Evolutionary conservation across 2,329 filamentous ascomycete species (phyloP).

Genomic region (Epichloe baconii): DNA sequence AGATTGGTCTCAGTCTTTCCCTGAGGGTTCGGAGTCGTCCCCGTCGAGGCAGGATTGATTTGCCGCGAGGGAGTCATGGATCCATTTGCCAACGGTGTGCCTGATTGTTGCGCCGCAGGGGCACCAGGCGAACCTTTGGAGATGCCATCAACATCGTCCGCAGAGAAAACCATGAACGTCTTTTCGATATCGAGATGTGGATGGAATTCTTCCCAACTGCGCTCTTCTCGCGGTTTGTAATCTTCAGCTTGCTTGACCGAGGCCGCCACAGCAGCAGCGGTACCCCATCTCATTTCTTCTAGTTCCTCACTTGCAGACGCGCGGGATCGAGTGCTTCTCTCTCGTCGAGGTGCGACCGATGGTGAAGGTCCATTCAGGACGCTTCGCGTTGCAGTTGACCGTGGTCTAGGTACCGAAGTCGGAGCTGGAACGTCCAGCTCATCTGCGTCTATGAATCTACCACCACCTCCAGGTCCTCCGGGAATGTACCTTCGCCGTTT

Average conservation of each 20-base stretch:
- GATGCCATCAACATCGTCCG: slow-evolving; percentile 74
- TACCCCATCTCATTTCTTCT: slow-evolving; percentile 62
- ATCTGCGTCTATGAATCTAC: slow-evolving; percentile 67
- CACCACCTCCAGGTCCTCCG: slow-evolving; percentile 74
- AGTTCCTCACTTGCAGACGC: slow-evolving; percentile 37
- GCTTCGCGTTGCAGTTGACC: slow-evolving; percentile 30
- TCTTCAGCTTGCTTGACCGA: slow-evolving; percentile 85
- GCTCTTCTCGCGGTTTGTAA: slow-evolving; percentile 93
- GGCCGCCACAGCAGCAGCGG: slow-evolving; percentile 78
- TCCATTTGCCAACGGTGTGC: slow-evolving; percentile 22
- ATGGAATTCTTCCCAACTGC: slow-evolving; percentile 96
- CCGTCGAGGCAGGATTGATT: slow-evolving; percentile 28
- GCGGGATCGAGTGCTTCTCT: slow-evolving; percentile 43
- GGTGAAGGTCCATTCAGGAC: slow-evolving; percentile 23
- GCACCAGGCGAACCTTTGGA: slow-evolving; percentile 26
- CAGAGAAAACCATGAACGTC: slow-evolving; percentile 63
- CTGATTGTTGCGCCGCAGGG: slow-evolving; percentile 18
- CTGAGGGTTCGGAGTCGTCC: slow-evolving; percentile 29
- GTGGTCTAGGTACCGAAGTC: slow-evolving; percentile 26
- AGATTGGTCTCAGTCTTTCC: slow-evolving; percentile 17
- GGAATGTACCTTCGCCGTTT: slow-evolving; percentile 72
- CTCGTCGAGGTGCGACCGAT: slow-evolving; percentile 38
- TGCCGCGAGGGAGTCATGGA: slow-evolving; percentile 34
- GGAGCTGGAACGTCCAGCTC: slow-evolving; percentile 43
- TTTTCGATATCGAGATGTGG: slow-evolving; percentile 84